Base-by-base conservation (phyloP, 2,329 filamentous ascomycete genomes). In the Colletotrichum sp. region DNA sequence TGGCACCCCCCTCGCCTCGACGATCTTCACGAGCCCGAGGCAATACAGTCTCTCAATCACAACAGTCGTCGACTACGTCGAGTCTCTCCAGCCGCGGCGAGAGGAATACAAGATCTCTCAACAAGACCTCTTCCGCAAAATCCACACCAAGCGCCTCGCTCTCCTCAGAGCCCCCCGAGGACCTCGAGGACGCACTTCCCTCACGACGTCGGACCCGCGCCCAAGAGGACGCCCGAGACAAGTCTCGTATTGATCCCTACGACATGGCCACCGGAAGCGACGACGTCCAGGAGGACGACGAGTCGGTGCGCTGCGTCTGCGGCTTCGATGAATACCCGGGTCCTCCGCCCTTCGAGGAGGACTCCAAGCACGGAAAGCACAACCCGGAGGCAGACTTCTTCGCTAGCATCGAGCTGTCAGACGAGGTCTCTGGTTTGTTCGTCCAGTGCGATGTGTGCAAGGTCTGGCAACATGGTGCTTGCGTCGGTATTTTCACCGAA, bases 381-480 rank as follows among this genome's bases (percentile, higher is more conserved):
- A 89, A 91, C 75, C 88, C 89, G 82, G 88, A 92, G 81, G 84
- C 88, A 78, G 89, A 92, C 80, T 86, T 90, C 83, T 86, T 92
- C 86, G 86, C 90, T 84, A 85, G 89, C 84, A 86, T 92, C 87
- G 87, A 93, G 78, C 89, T 95, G 78, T 92, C 93, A 36, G 96
- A 98, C 81, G 96, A 99, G 79, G 90, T 96, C 79, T 97, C 96
- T 60, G 96, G 96, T 69, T 94, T 99, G 86, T 99, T 98, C 86
- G 96, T 99, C 79, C 96, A 99, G 88, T 99, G 97, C 90, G 97
- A 99, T 86, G 90, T 95, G 78, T 99, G 97, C 89, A 98, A 98
- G 84, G 97, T 99, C 78, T 99, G 96, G 97, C 97, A 99, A 85
- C 97, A 99, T 84, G 97, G 97, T 81, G 96, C 96, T 77, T 99